Conservation (phyloP, 441 rosid genomes). For the Omphalea diandra region DNA sequence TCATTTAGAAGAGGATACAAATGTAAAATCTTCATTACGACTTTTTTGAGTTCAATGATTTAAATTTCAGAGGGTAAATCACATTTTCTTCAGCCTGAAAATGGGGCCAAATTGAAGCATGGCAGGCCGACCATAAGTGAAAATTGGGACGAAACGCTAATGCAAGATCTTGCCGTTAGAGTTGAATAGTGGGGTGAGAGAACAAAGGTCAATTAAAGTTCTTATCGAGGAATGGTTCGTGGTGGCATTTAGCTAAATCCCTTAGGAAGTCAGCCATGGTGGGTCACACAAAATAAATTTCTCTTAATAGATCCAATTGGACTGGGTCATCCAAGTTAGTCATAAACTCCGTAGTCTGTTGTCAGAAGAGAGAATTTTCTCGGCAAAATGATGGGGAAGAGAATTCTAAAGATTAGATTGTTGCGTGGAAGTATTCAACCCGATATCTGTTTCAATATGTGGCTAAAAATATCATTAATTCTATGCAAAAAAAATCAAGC, state of each 20-base stretch:
- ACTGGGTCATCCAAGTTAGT: not conserved
- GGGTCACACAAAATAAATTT: not conserved
- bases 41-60: too few species aligned
- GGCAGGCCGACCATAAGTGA: too few species aligned
- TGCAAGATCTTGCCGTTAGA: not conserved
- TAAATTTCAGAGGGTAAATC: too few species aligned
- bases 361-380: not conserved
- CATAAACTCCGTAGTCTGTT: not conserved
- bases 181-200: not conserved
- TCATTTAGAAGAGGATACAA: too few species aligned
- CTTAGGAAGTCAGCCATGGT: too few species aligned
- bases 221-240: not conserved
- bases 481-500: too few species aligned
- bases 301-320: not conserved
- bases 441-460: too few species aligned
- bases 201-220: not conserved
- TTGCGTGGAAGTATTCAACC: not conserved
- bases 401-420: not conserved
- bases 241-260: too few species aligned
- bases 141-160: not conserved
- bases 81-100: too few species aligned
- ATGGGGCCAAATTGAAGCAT: too few species aligned
- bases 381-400: constrained; percentile 5
- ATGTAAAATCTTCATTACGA: too few species aligned
- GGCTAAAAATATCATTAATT: too few species aligned